Evolutionary conservation across 495 filamentous ascomycete species (phyloP), one percentile per base, ranked within the genome.

Genomic region (Elasticomyces elasticus): DNA sequence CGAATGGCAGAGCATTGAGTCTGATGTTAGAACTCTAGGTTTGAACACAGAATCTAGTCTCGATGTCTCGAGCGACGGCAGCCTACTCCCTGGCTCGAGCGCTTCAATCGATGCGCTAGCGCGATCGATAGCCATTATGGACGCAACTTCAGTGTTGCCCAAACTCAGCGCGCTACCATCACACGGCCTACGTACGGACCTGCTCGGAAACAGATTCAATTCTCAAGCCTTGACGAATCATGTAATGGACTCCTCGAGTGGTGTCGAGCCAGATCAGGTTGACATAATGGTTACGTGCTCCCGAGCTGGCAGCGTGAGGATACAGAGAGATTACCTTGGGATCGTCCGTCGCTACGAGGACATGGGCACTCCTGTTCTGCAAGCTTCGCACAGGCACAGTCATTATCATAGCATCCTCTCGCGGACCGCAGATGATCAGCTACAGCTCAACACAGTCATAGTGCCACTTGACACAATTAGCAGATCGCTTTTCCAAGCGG

Each of bases 251-350:
- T 76, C 82, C 1, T 72, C 77, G 25, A 69, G 74, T 38, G 75
- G 77, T 42, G 77, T 77, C 41, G 80, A 83, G 27, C 78, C 79
- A 55, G 64, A 90, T 53, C 74, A 78, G 2, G 84, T 95, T 10
- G 86, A 96, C 70, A 82, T 94, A 13, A 78, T 98, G 54, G 70
- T 94, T 3, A 77, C 86, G 1, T 87, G 84, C 2, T 85, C 82
- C n/a, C 74, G 79, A 52, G 80, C 89, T 62, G 88, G 89, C 26
- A 79, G 72, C n/a, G 75, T 94, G 28, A 83, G 90, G 58, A 69
- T 95, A 26, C 85, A 84, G 52, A 87, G 95, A 49, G 95, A 94
- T 66, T 87, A 95, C 63, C 91, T 85, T 15, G 90, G 96, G 60
- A 75, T 86, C 51, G 85, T 95, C 52, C 89, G 92, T 1, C 79